Evolutionary conservation across 257 asterid species (phyloP), one percentile per base, ranked within the genome.

Genomic region (Penstemon barbatus): DNA sequence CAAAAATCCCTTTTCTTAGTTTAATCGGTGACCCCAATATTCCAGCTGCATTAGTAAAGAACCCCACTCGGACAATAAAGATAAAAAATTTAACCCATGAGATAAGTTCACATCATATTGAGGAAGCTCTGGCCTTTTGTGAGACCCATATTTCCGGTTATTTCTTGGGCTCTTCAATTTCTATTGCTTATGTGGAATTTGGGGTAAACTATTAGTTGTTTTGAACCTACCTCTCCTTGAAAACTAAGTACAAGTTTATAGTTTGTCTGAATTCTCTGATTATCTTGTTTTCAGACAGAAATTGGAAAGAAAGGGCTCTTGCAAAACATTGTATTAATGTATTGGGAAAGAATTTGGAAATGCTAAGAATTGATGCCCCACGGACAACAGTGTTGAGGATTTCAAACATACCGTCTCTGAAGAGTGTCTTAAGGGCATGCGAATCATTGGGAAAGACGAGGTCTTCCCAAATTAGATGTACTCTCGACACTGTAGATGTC

Each of bases 161-260:
- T 71, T 74, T 71, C 74, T 66, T 85, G 54, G 95, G 91, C 37
- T 49, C 77, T 10, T 68, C 78, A 4, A 55, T 54, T 60, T 79
- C 82, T 65, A 77, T 80, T 57, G 91, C 87, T 65, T 87, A 71
- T 71, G 87, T 87, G 79, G 95, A 87, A 70, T 81, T 87, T 61
- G 87, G 83, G 84, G 94, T 84, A 50, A 57, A 71, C 57, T 69
- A 72, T 45, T 56, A 69, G 53, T 33, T 63, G 50, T 66, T 49
- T 49, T 49, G 4, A 49, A 13, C 33, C 33, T 25, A 25, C 33
- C 33, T 25, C 33, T 25, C 33, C 33, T 25, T 25, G 33, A 0
- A 25, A 25, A 25, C 33, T 25, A 25, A 25, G 33, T 25, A 25
- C 33, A 25, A 25, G 33, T 25, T 25, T 25, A 25, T 38, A 5